These are phyloP conservation scores for Penicillium capsulatum DNA, from an alignment of 2,329 filamentous ascomycete species.

Conservation along the genomic window DNA sequence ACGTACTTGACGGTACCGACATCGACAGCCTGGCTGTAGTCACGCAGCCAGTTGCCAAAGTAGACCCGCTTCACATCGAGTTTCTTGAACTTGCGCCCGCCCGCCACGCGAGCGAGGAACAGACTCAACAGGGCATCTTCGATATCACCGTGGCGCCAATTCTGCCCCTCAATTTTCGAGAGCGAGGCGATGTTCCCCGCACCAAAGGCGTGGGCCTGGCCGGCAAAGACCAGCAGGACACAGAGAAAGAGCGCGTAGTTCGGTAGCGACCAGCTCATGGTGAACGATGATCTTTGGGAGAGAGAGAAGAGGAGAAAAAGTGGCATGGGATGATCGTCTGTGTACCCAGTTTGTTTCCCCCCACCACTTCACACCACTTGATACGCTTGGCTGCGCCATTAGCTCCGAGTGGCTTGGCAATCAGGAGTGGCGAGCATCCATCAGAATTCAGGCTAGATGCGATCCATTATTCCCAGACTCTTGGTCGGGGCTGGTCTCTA, in stretches of 20 bases:
- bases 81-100: constrained; percentile 81
- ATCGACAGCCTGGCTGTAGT: constrained; percentile 92
- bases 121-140: constrained; percentile 82
- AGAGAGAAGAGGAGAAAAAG: neutral
- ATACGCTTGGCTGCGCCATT: too few species aligned
- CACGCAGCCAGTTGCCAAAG: constrained; percentile 92
- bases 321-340: neutral
- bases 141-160: constrained; percentile 89
- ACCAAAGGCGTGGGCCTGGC: constrained; percentile 71
- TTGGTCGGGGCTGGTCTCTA: too few species aligned
- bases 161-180: constrained; percentile 76
- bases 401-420: too few species aligned
- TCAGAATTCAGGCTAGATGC: too few species aligned
- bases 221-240: constrained; percentile 62
- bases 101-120: constrained; percentile 58
- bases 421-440: too few species aligned
- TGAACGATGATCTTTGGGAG: constrained; percentile 1
- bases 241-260: constrained; percentile 36
- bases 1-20: constrained; percentile 89
- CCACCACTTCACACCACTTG: too few species aligned
- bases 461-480: too few species aligned
- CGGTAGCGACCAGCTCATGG: constrained; percentile 21
- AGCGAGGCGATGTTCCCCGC: constrained; percentile 83
- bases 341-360: too few species aligned
- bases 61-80: constrained; percentile 85